A percentile compares a stretch with the other conserved stretches of the same genome.
phyloP scores from a whole-genome alignment of 345 rosid genomes.

The Sisymbrium altissimum region DNA sequence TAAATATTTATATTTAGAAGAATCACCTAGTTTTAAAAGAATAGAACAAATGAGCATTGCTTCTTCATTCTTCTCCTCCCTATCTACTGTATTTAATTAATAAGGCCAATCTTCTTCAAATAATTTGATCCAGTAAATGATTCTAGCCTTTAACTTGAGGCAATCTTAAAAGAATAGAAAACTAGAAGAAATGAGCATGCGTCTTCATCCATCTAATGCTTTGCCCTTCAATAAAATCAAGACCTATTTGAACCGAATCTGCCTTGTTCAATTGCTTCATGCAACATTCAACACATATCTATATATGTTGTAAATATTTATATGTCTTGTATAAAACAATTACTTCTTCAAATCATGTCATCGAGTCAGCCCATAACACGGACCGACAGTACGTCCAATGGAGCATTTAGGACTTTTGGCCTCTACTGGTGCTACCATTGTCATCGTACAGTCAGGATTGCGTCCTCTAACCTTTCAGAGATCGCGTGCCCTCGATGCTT shows the following conservation, averaged over 20 bases:
- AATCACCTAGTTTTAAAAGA: too few relatives aligned
- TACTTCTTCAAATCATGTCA: constrained; percentile 37
- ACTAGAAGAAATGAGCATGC: constrained; percentile 4
- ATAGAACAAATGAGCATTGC: too few relatives aligned
- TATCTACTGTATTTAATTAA: neutral
- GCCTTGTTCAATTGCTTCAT: constrained; percentile 17
- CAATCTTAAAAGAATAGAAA: constrained; percentile 3
- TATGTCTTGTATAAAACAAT: neutral
- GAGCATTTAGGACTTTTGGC: constrained; percentile 33
- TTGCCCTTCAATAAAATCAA: constrained; percentile 20
- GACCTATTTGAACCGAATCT: constrained; percentile 15
- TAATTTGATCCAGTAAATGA: neutral
- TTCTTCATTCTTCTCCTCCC: neutral
- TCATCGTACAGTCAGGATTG: constrained; percentile 53
- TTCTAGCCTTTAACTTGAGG: constrained; percentile 16
- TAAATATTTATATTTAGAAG: too few relatives aligned
- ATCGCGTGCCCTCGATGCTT: constrained; percentile 60
- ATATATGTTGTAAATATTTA: constrained; percentile 7
- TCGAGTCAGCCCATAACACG: constrained; percentile 40
- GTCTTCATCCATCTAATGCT: constrained; percentile 19
- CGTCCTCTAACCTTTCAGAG: constrained; percentile 40
- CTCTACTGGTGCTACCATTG: constrained; percentile 86
- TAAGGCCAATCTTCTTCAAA: neutral
- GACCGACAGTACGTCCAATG: constrained; percentile 10
- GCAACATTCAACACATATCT: constrained; percentile 8